Conservation (phyloP, 2,329 filamentous ascomycete species). For the Trichoderma endophyticum region DNA sequence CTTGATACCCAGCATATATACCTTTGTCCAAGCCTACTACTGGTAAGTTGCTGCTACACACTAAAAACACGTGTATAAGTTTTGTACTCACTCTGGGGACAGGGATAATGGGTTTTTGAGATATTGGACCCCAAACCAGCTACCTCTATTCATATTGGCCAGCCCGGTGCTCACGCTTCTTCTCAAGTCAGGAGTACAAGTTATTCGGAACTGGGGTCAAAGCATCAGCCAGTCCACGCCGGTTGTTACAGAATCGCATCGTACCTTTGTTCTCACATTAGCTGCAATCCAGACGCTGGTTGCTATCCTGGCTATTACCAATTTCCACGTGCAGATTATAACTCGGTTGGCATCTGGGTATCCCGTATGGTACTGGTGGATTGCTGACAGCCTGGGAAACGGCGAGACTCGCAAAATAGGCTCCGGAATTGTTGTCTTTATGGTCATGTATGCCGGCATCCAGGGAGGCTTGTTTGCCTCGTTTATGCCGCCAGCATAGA, state of each 20-base stretch:
- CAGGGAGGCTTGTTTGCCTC: constrained; percentile 83
- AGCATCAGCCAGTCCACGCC: constrained; percentile 4
- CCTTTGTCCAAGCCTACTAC: constrained; percentile 84
- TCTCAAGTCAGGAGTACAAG: constrained; percentile 54
- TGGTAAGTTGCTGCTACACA: constrained; percentile 59
- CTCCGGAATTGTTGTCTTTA: constrained; percentile 55
- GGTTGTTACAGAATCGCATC: constrained; percentile 19
- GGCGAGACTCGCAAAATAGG: constrained; percentile 33
- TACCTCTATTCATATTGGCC: constrained; percentile 84
- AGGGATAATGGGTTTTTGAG: constrained; percentile 85
- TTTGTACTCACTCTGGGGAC: neutral
- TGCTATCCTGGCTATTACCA: constrained; percentile 67
- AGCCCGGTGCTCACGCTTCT: constrained; percentile 68
- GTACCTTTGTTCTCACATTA: constrained; percentile 50
- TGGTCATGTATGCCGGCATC: constrained; percentile 77
- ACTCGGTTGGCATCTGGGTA: constrained; percentile 85
- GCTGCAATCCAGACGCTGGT: constrained; percentile 72
- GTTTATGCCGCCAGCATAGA: constrained; percentile 83
- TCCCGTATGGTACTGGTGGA: constrained; percentile 83
- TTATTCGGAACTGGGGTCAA: constrained; percentile 28
- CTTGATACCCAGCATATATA: constrained; percentile 80
- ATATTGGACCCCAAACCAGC: constrained; percentile 86
- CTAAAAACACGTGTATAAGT: too few relatives aligned
- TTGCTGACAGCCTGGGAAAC: constrained; percentile 52
- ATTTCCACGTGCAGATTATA: constrained; percentile 91